A percentile compares a stretch with the other conserved stretches of the same genome.
Evolutionary conservation across 2,329 filamentous ascomycete species (phyloP).

Genomic region (Pseudopyrenochaeta lycopersici): DNA sequence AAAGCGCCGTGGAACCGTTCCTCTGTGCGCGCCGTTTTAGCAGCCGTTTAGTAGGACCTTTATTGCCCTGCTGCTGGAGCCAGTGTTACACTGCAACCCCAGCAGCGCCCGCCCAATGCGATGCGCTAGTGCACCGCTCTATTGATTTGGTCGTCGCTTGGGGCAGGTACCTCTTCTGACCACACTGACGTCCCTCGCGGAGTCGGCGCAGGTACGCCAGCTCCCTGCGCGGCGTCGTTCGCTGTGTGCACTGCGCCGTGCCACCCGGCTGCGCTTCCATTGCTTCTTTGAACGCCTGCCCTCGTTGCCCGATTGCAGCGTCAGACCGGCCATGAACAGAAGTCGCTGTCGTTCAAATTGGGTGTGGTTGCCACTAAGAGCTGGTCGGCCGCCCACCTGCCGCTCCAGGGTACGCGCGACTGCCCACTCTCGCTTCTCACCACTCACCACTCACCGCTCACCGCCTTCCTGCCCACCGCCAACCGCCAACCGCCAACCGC

Average conservation of each 20-base stretch:
- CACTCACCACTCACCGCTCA: conserved; percentile 7
- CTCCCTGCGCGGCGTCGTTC: too few species aligned
- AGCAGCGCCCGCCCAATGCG: conserved; percentile 17
- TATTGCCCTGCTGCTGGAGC: conserved; percentile 7
- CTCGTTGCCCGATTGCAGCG: too few species aligned
- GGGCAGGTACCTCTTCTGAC: conserved; percentile 12
- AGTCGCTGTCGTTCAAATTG: conserved; percentile 25
- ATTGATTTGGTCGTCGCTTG: conserved; percentile 22
- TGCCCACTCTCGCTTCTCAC: neutral
- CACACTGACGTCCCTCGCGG: conserved; percentile 20
- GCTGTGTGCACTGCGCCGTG: too few species aligned
- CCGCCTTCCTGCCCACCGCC: conserved; percentile 3
- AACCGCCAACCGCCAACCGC: conserved; percentile 13
- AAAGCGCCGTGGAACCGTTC: neutral
- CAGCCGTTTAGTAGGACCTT: neutral
- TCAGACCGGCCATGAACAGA: conserved; percentile 1
- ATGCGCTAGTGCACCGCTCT: conserved; percentile 23
- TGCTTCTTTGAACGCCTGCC: too few species aligned
- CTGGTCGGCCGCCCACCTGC: conserved; percentile 10
- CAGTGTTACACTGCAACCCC: conserved; percentile 24
- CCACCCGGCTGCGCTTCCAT: too few species aligned
- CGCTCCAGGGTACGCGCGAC: conserved; percentile 5
- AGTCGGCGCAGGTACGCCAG: conserved; percentile 39
- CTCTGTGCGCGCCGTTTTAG: neutral
- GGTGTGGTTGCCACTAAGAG: conserved; percentile 25